Conservation (phyloP, 768 basidiomycete genomes). For the Tricholomella constricta region DNA sequence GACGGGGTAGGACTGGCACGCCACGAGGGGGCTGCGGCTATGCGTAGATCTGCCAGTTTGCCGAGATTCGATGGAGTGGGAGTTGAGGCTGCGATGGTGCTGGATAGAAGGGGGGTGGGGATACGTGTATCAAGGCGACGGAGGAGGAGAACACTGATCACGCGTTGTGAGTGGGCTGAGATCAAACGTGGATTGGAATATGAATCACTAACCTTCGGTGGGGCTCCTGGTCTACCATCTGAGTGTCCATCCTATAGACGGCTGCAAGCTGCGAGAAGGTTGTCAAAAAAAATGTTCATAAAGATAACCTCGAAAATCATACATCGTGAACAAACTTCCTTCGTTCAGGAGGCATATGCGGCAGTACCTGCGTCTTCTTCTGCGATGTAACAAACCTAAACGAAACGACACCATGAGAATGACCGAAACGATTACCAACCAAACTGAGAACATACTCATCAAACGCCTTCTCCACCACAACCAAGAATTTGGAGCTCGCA, state of each 20-base stretch:
- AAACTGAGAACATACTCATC: slow-evolving; percentile 61
- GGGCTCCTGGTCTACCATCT: slow-evolving; percentile 92
- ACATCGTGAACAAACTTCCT: slow-evolving; percentile 85
- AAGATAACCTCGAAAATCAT: slow-evolving; percentile 31
- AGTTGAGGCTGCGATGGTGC: slow-evolving; percentile 31
- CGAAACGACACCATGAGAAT: slow-evolving; percentile 12
- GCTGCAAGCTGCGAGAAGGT: slow-evolving; percentile 58
- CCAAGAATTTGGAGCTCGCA: slow-evolving; percentile 65
- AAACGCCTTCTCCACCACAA: slow-evolving; percentile 79
- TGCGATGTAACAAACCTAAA: slow-evolving; percentile 69
- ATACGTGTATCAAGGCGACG: slow-evolving; percentile 82
- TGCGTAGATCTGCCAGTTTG: slow-evolving; percentile 59
- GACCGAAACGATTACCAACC: slow-evolving; percentile 20
- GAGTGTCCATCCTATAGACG: slow-evolving; percentile 80
- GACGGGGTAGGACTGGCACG: no score
- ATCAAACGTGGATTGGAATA: no score
- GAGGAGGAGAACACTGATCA: slow-evolving; percentile 68
- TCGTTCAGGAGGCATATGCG: slow-evolving; percentile 77
- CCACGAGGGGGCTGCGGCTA: slow-evolving; percentile 22
- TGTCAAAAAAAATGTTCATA: background rate
- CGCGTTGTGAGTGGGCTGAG: background rate
- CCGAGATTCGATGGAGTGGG: slow-evolving; percentile 48
- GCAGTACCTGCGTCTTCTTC: slow-evolving; percentile 70
- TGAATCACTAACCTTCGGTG: slow-evolving; percentile 53
- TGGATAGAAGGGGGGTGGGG: slow-evolving; percentile 71